phyloP scores from a whole-genome alignment of 2,329 filamentous ascomycete genomes.

The Aspergillus versicolor region DNA sequence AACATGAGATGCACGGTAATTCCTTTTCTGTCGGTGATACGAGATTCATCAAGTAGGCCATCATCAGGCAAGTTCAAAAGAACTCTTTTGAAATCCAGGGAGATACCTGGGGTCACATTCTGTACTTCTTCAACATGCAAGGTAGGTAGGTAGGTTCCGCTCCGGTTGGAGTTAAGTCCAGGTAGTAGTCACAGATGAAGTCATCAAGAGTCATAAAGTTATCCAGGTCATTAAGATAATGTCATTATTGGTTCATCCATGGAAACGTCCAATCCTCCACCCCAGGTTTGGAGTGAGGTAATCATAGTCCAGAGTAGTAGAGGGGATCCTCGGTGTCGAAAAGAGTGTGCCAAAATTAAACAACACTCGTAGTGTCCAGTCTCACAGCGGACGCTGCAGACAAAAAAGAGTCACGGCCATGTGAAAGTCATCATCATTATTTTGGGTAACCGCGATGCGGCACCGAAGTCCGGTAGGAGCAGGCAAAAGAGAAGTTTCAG shows the following conservation, averaged over 20 bases:
- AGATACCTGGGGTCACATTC: conserved; percentile 7
- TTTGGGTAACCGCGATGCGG: conserved; percentile 23
- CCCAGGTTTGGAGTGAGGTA: conserved; percentile 27
- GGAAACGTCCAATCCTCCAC: conserved; percentile 22
- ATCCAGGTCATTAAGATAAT: neutral
- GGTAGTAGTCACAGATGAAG: neutral
- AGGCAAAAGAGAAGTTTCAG: conserved; percentile 1
- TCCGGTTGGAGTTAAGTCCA: conserved; percentile 14
- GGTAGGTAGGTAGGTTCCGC: neutral
- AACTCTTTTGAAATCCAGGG: conserved; percentile 8
- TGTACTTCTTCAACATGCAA: conserved; percentile 3
- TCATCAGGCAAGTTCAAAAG: neutral
- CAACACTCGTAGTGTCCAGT: conserved; percentile 39
- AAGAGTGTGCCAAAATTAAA: conserved; percentile 40
- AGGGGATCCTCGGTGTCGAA: conserved; percentile 21
- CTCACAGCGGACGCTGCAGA: conserved; percentile 34
- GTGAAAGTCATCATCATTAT: conserved; percentile 19
- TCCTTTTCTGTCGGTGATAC: neutral
- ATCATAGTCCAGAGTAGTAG: conserved; percentile 12
- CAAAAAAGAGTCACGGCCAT: conserved; percentile 2
- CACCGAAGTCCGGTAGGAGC: conserved; percentile 11
- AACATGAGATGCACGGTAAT: conserved; percentile 10
- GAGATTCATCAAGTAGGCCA: neutral
- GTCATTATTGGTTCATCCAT: neutral
- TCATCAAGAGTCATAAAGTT: neutral